A percentile compares a stretch with the other conserved stretches of the same genome.
These are phyloP conservation scores for Alternaria novae-zelandiae DNA, from an alignment of 2,329 filamentous ascomycete genomes.

Conservation along the genomic window DNA sequence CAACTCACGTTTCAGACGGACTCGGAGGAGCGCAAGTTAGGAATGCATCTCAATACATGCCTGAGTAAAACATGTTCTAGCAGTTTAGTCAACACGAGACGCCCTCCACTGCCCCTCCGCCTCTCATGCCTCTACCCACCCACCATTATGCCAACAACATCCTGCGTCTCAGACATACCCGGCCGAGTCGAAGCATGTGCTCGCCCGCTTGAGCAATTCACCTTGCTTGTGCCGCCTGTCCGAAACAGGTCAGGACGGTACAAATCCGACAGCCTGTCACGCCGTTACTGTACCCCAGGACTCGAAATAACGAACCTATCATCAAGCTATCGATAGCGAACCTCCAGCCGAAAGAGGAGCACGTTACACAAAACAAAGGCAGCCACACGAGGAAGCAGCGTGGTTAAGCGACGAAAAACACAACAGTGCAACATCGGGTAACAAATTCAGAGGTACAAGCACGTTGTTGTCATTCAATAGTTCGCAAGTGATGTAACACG, in stretches of 20 bases:
- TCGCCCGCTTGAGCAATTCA: neutral
- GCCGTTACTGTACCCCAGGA: neutral
- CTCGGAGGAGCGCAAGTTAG: neutral
- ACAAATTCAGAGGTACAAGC: neutral
- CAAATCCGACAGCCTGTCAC: neutral
- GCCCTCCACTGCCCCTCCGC: neutral
- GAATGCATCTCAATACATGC: neutral
- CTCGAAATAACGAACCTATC: neutral
- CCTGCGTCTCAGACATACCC: neutral
- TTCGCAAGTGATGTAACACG: neutral
- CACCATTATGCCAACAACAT: neutral
- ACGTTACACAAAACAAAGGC: neutral
- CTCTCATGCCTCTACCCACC: neutral
- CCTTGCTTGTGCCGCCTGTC: neutral
- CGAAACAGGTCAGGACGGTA: neutral
- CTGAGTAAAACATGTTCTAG: neutral
- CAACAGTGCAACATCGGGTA: neutral
- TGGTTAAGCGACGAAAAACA: slow-evolving; percentile 1
- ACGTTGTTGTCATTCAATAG: neutral
- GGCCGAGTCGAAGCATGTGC: neutral
- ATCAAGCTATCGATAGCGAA: slow-evolving; percentile 1
- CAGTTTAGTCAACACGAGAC: neutral
- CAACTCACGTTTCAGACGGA: no score
- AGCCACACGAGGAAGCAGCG: slow-evolving; percentile 16
- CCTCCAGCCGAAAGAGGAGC: neutral